Conservation (phyloP, 1,284 basidiomycete genomes). For the Amylostereum areolatum region DNA sequence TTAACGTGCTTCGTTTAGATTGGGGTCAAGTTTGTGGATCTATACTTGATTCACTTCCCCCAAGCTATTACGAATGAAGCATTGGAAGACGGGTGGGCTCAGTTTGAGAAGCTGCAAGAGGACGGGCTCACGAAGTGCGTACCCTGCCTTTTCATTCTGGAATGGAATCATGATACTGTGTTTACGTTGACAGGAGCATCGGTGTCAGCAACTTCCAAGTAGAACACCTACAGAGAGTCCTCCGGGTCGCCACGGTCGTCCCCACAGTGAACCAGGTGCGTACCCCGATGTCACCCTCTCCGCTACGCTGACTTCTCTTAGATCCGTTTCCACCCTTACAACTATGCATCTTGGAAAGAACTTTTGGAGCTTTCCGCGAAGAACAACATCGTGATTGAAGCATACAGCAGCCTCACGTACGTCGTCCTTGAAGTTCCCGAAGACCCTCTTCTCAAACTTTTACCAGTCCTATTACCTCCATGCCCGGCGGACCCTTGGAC, state of each 20-base stretch:
- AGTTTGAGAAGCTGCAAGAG: constrained; percentile 54
- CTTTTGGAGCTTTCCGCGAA: constrained; percentile 51
- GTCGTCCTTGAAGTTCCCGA: constrained; percentile 11
- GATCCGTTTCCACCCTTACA: constrained; percentile 69
- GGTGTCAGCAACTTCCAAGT: constrained; percentile 74
- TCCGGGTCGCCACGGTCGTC: constrained; percentile 49
- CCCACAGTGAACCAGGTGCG: constrained; percentile 57
- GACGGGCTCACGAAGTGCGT: constrained; percentile 52
- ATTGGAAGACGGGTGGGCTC: constrained; percentile 55
- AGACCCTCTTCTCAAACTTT: background rate
- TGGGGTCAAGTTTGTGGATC: constrained; percentile 60
- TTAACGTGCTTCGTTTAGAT: constrained; percentile 32
- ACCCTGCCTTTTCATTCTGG: background rate
- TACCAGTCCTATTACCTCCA: constrained; percentile 52
- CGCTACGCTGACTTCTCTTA: constrained; percentile 14
- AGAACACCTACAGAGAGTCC: constrained; percentile 45
- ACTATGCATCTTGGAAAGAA: constrained; percentile 47
- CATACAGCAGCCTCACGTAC: constrained; percentile 61
- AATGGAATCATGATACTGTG: background rate
- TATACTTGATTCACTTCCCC: constrained; percentile 66
- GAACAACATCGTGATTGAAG: constrained; percentile 63
- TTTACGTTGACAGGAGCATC: constrained; percentile 44
- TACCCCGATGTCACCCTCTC: background rate
- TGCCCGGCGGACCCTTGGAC: constrained; percentile 64
- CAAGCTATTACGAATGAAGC: constrained; percentile 33